Evolutionary conservation across 1,139 yeast genomes (phyloP), one percentile per base, ranked within the genome.

Genomic region (Nakaseomyces kungkrabaensis): DNA sequence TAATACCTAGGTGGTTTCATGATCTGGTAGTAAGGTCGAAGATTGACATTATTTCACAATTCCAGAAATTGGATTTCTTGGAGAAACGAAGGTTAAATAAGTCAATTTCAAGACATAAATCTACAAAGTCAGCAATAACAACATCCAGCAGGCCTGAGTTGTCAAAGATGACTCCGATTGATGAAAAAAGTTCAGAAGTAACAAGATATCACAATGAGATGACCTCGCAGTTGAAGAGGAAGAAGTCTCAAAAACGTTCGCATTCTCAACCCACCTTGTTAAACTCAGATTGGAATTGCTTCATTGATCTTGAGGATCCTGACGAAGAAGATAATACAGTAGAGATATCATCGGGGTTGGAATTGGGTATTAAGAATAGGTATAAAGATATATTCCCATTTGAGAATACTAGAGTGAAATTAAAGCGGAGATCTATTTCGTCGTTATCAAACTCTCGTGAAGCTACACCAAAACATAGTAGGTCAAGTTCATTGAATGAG

Each of bases 311-410:
- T 5, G 47, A 45, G 5, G 59, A 58, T 11, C 51, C 56, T 4
- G 60, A 59, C 10, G 60, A 59, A 11, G 43, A 50, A 8, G 61
- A 63, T 29, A 67, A 68, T 3, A 62, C 66, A 45, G 69, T 76
- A 56, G 66, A 73, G 36, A 71, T 82, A 31, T 82, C 85, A 1
- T 78, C 80, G 29, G 95, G 95, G 2, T 78, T 86, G 49, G 95
- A 86, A 63, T 75, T 76, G 52, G 94, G 95, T 13, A 72, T 72
- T 54, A 81, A 86, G 61, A 87, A 87, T 66, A 68, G 96, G 45
- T 87, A 87, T 68, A 81, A 83, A 59, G 90, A 86, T 62, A 83
- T 87, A 44, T 82, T 85, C 63, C 82, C 94, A 7, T 87, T 78
- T 65, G 92, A 85, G 58, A 87, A 84, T 60, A 77, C 90, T 5